Evolutionary conservation across 345 rosid species (phyloP), one percentile per base, ranked within the genome.

Genomic region (Abelmoschus esculentus): DNA sequence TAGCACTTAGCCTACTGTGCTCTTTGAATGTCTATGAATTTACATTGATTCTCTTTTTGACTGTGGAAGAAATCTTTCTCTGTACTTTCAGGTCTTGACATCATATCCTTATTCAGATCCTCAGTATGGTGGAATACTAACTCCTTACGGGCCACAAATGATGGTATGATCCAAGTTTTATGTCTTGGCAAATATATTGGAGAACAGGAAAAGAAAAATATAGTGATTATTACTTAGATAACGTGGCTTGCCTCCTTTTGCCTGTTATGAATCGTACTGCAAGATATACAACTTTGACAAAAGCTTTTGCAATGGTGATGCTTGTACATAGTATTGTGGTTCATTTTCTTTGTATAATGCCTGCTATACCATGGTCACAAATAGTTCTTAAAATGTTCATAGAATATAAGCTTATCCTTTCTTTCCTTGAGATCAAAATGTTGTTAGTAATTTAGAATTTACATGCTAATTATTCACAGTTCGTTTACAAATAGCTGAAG

Each of bases 61-160:
- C 38, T 65, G 4, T 4, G 26, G 57, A 61, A 40, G 29, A 28
- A 31, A 40, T 64, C 55, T 53, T 17, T 65, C 2, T 64, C 61
- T 31, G 32, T 46, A 76, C 10, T 47, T 82, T 73, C 84, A 87
- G 92, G 88, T 84, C 79, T 67, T 84, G 81, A 69, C 88, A 56
- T 70, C 89, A 36, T 75, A 81, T 75, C 89, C 83, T 46, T 85
- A 79, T 79, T 67, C 81, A n/a, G 88, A 87, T 81, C 80, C 81
- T 15, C 88, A 79, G 11, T 77, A 80, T 66, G 78, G 78, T 58
- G 85, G 86, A 46, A 64, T 83, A 61, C 38, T 79, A 72, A 66
- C 76, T 73, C 59, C 84, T 34, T 85, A 76, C 78, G 83, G 79
- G 10, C 77, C 85, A 60, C 88, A 79, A 72, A 70, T 76, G 52